These are phyloP conservation scores for Quercus suber DNA, from an alignment of 306 rosid species.

Conservation along the genomic window DNA sequence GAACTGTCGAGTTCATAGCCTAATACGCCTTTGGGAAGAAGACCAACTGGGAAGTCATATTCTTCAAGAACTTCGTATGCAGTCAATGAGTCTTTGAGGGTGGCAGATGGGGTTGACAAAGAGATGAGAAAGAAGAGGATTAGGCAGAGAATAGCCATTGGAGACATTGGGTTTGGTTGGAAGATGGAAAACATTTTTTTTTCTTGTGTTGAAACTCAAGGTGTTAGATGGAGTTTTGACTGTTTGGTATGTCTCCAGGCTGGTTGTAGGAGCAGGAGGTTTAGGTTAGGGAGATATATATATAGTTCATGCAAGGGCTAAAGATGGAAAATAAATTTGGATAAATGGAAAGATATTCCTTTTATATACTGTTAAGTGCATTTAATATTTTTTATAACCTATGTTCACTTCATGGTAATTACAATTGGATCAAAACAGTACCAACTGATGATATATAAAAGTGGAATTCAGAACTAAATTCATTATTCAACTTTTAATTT, in stretches of 20 bases:
- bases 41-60: constrained; percentile 48
- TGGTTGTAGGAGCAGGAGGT: background rate
- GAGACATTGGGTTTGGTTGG: constrained; percentile 9
- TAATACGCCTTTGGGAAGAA: constrained; percentile 48
- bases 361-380: background rate
- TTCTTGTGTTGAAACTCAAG: background rate
- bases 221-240: constrained; percentile 8
- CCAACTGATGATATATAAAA: no score
- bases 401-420: no score
- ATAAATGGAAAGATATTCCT: background rate
- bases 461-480: no score
- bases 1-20: constrained; percentile 41
- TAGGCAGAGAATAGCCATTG: constrained; percentile 7
- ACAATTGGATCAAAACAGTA: no score
- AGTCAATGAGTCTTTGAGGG: constrained; percentile 9
- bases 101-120: constrained; percentile 14
- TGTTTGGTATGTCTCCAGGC: background rate
- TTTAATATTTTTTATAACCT: background rate
- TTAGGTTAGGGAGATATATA: background rate
- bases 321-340: background rate
- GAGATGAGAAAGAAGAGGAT: constrained; percentile 23
- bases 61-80: constrained; percentile 44
- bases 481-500: no score
- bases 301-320: background rate
- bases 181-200: constrained; percentile 1